Evolutionary conservation across 768 basidiomycete species (phyloP).

Genomic region (Rhodotorula sphaerocarpa): DNA sequence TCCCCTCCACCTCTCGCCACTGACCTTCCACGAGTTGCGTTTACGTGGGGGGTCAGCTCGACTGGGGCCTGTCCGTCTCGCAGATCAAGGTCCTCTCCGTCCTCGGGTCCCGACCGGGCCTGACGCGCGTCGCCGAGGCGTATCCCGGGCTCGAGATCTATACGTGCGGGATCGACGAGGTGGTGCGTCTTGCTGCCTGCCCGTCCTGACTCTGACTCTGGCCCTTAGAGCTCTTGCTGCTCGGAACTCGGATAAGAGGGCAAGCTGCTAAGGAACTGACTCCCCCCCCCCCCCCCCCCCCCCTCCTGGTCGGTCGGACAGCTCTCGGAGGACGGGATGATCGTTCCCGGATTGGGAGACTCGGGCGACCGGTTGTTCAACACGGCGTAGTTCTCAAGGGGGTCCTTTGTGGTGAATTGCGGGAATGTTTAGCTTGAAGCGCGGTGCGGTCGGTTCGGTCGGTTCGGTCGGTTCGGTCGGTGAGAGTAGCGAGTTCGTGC

Average conservation of each 20-base stretch:
- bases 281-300: too few species aligned
- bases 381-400: slow-evolving; percentile 49
- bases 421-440: too few species aligned
- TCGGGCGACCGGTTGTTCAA: slow-evolving; percentile 82
- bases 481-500: too few species aligned
- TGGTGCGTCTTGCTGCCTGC: slow-evolving; percentile 5
- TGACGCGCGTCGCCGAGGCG: slow-evolving; percentile 56
- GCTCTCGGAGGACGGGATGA: slow-evolving; percentile 66
- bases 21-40: slow-evolving; percentile 51
- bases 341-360: slow-evolving; percentile 85
- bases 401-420: too few species aligned
- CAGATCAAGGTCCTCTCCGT: slow-evolving; percentile 75
- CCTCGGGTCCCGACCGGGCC: slow-evolving; percentile 66
- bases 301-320: too few species aligned
- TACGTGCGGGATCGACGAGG: slow-evolving; percentile 27
- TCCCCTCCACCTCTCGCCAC: slow-evolving; percentile 59
- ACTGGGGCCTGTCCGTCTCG: slow-evolving; percentile 50
- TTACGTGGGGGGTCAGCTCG: slow-evolving; percentile 30
- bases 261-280: too few species aligned
- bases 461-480: too few species aligned
- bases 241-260: not conserved
- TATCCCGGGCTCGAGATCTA: slow-evolving; percentile 73
- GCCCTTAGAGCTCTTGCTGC: not conserved
- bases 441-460: too few species aligned
- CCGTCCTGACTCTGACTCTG: not conserved